Evolutionary conservation across 2,329 filamentous ascomycete species (phyloP), one percentile per base, ranked within the genome.

Genomic region (Talaromyces atroroseus): DNA sequence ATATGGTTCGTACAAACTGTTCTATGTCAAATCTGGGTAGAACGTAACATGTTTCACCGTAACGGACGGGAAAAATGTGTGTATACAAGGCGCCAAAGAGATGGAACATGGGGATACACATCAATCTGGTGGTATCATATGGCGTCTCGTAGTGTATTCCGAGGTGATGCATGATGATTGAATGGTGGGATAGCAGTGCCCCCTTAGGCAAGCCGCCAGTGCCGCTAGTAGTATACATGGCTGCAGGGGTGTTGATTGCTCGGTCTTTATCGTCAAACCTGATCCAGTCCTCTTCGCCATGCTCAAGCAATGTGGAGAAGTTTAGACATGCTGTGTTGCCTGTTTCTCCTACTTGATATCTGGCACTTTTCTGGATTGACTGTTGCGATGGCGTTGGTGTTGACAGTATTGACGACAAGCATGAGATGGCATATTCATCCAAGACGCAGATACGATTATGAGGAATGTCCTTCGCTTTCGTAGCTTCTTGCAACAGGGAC

Each of bases 121-220:
- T 73, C 8, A 82, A 65, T 36, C 78, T 72, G 29, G 69, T 73
- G 6, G 76, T 72, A 42, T 72, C 62, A 59, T 62, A 78, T 14
- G 59, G 78, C 47, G 58, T 76, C 52, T 66, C 70, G 54, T 63
- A 76, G 62, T 64, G 71, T 67, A 64, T 77, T 68, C 44, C 73
- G 66, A 57, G 69, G 61, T 57, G 73, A 65, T 83, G 78, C 1
- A 82, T 79, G 20, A 82, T 72, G 45, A 84, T 74, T 47, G 84
- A 83, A 60, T 77, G 72, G 64, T 87, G 84, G 0, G 81, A 80
- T 52, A 85, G 68, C 61, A 80, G 74, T 5, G 82, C 81, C 0
- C 80, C 81, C 64, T 86, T 86, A 5, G 83, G 82, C 3, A 85
- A 66, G 1, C 82, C 82, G 0, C 82, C 84, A 0, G 83, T 86